Evolutionary conservation across 306 rosid genomes (phyloP), one percentile per base, ranked within the genome.

Genomic region (Castanea sativa): DNA sequence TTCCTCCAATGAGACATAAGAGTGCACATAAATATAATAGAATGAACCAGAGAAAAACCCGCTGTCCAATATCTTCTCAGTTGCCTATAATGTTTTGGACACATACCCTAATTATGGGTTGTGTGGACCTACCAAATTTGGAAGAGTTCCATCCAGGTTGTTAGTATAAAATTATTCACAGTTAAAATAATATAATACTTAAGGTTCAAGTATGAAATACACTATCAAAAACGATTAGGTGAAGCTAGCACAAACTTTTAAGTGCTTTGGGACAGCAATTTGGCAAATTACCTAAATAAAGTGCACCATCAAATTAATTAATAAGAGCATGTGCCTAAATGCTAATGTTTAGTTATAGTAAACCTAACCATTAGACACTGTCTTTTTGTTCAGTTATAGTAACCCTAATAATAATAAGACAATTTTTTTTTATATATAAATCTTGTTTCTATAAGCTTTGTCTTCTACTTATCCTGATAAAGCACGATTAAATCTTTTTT

Each of bases 301-400:
- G 53, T 49, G 53, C 53, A 12, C 77, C 65, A 32, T 71, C 53
- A 75, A 57, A 35, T 69, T 38, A 73, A 30, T 23, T 41, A 41
- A 41, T 41, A 41, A 68, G 10, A 59, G 69, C 88, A 88, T 71
- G 85, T 84, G 79, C 83, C 49, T 76, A 32, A 59, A 55, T 74
- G 29, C 30, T 38, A n/a, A 76, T 23, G 30, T 45, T 78, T 23
- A 29, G 61, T 78, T 76, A 38, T 59, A 13, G 69, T 65, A 57
- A 75, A 79, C 69, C 69, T 51, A 78, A 83, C 76, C 23, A 74
- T 18, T 43, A 79, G 74, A 27, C 72, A 71, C 23, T 49, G 82
- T 84, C 73, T 77, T 79, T 45, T 61, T 59, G 4, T 55, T 55
- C 35, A 68, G 41, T 58, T 73, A 73, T 27, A 55, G 23, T 53